Evolutionary conservation across 768 basidiomycete species (phyloP), one percentile per base, ranked within the genome.

Genomic region (Pluteus cervinus): DNA sequence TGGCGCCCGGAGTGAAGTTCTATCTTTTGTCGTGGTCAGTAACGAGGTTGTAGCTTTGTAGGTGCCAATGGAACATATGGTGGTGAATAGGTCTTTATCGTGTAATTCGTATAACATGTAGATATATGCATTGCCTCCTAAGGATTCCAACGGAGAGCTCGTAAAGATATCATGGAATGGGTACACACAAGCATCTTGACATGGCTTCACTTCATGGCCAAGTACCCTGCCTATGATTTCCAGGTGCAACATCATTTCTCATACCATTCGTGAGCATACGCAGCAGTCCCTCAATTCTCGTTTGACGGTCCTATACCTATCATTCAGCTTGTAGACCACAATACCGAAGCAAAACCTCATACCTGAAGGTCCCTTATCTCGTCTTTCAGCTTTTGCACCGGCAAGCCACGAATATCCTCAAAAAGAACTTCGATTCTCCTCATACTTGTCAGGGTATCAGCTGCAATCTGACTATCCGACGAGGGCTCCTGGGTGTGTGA

Each of bases 361-460:
- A 82, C 83, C 70, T 84, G 82, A 20, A 89, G 57, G 51, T 88
- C 87, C 53, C 79, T 85, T 75, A 90, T 82, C 55, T 90, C 86
- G 2, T 82, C 80, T 56, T 75, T 81, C 26, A 90, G 58, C 44
- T 59, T 69, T 24, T 73, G 67, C 15, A 86, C 73, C 6, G 86
- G 84, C 42, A 86, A 45, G 25, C 72, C 67, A 22, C 68, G 68
- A 29, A 82, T 69, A 35, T 77, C 75, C 34, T 84, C 80, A 40
- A 86, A 51, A 40, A 85, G 49, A 15, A 60, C 56, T 55, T 87
- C 82, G 25, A 87, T 53, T 39, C 69, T 65, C 45, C 61, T 72
- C 32, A 79, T 40, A 21, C 65, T 70, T 4, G 61, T 61, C 43
- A 73, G 76, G 5, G 66, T 52, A 36, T 50, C 58, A n/a, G 61